These are phyloP conservation scores for Fulvia fulva DNA, from an alignment of 2,329 filamentous ascomycete genomes.

Conservation along the genomic window DNA sequence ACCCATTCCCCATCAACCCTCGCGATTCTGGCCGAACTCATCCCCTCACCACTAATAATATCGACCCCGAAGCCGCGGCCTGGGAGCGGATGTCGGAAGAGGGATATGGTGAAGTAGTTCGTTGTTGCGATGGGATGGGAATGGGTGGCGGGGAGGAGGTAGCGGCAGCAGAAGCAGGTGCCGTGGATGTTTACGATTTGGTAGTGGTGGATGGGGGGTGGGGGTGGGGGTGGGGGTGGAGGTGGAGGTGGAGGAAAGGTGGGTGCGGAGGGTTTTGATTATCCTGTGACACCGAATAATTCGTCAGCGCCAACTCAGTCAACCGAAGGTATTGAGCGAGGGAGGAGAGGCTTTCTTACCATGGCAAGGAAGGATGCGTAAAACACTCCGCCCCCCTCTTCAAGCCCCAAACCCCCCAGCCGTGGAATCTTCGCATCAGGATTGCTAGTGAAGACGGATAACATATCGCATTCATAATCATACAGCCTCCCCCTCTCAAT, in stretches of 20 bases:
- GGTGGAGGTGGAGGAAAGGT: slow-evolving; percentile 16
- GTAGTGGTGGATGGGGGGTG: slow-evolving; percentile 17
- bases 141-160: slow-evolving; percentile 3
- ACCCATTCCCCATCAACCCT: slow-evolving; percentile 3
- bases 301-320: no score
- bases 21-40: slow-evolving; percentile 17
- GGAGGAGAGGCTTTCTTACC: background rate
- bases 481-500: slow-evolving; percentile 19
- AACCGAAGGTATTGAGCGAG: background rate
- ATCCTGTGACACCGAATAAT: no score
- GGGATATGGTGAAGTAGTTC: slow-evolving; percentile 23
- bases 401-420: background rate
- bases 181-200: slow-evolving; percentile 16
- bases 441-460: slow-evolving; percentile 5
- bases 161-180: slow-evolving; percentile 15
- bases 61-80: slow-evolving; percentile 15
- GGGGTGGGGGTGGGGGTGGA: slow-evolving; percentile 14
- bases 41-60: slow-evolving; percentile 13
- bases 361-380: background rate
- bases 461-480: slow-evolving; percentile 14
- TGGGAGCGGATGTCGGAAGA: slow-evolving; percentile 12
- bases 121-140: slow-evolving; percentile 14
- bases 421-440: slow-evolving; percentile 4
- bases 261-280: slow-evolving; percentile 17
- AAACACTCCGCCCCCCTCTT: slow-evolving; percentile 6